Evolutionary conservation across 164 flowering plant species (phyloP), one percentile per base, ranked within the genome.

Genomic region (Piper betle): DNA sequence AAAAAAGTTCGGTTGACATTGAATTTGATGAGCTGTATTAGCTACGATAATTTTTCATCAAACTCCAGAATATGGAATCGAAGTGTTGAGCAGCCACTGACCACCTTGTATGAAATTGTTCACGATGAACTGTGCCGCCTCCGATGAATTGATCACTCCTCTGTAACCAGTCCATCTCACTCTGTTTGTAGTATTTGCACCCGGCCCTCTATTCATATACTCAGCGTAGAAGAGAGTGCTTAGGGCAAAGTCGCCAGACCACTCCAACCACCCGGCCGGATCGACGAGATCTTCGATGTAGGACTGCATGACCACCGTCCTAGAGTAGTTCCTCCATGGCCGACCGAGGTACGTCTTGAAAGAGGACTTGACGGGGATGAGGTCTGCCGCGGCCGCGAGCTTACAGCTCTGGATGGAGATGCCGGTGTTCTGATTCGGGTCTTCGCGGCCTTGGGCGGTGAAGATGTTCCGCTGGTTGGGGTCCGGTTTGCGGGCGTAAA

Each of bases 361-460:
- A 0, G 73, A 11, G 0, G 83, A 48, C 13, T 73, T 64, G 0
- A 73, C 85, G 0, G 91, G 85, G 0, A 77, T 68, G 2, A 89
- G 66, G 43, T 87, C 97, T 0, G 88, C 60, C 0, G 85, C 90
- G 0, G 94, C 90, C 0, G 82, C 71, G 1, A 88, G 66, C 64
- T 84, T 86, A 71, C 85, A 73, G 60, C 70, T 72, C 8, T 78
- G 55, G 73, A 91, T 72, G 0, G 94, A 86, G 39, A 85, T 82
- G 0, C 94, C 96, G 0, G 96, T 91, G 78, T 81, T 85, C 43
- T 91, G 88, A 60, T 83, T 82, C 0, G 96, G 94, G 62, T 85
- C 87, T 37, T 82, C 80, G 46, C 96, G 62, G 2, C 96, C 96
- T 60, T 91, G 97, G 2, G 97, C 96, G 0, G 97, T 91, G 76